Percentiles rank a stretch among this genome's conserved stretches.
Evolutionary conservation across 345 rosid species (phyloP).

Genomic region (Syzygium oleosum): DNA sequence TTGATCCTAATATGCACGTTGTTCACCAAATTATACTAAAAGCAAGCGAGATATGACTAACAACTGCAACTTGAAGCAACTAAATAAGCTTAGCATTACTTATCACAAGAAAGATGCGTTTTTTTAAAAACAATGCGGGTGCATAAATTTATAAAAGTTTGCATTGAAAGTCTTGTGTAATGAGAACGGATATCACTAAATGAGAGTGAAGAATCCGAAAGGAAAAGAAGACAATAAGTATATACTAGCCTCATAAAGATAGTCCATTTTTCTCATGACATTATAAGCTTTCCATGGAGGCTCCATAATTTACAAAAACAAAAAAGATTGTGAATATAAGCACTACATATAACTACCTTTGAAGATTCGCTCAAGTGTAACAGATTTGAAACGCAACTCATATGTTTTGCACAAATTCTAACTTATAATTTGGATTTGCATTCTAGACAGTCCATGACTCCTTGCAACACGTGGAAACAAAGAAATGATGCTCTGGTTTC

Average conservation of each 20-base stretch:
- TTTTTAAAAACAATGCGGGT: not conserved
- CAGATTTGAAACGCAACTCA: constrained; percentile 11
- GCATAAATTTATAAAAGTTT: not conserved
- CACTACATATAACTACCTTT: not conserved
- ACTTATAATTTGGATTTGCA: constrained; percentile 83
- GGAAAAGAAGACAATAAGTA: not conserved
- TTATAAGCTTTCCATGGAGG: constrained; percentile 93
- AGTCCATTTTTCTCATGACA: constrained; percentile 78
- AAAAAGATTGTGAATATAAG: not conserved
- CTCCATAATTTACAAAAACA: constrained; percentile 61
- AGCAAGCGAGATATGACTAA: not conserved
- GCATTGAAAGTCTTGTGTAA: not conserved
- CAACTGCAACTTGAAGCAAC: not conserved
- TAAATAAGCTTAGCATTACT: not conserved
- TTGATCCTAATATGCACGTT: not conserved
- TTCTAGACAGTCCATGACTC: constrained; percentile 87
- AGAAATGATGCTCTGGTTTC: not conserved
- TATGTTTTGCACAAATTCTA: constrained; percentile 88
- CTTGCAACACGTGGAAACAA: constrained; percentile 32
- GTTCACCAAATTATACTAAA: not conserved
- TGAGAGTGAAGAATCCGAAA: not conserved
- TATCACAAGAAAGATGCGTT: not conserved
- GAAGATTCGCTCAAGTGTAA: not conserved
- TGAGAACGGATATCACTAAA: not conserved
- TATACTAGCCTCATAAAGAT: constrained; percentile 73